These are phyloP conservation scores for Fusarium sp. DNA, from an alignment of 2,329 filamentous ascomycete species.

Conservation along the genomic window DNA sequence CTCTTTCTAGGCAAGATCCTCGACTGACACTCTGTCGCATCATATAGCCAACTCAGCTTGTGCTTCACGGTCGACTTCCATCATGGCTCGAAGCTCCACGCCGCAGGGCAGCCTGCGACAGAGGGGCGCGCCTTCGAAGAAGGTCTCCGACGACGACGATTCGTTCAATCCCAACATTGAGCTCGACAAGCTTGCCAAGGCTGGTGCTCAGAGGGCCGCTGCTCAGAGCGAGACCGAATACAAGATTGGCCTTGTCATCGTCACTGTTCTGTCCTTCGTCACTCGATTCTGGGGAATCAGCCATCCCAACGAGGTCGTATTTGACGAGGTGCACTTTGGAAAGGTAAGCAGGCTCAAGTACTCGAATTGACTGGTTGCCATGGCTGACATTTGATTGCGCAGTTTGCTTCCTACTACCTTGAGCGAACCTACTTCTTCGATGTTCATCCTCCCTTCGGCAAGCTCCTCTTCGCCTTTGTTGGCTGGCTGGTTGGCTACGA, in stretches of 20 bases:
- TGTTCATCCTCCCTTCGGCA: slow-evolving; percentile 97
- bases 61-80: slow-evolving; percentile 35
- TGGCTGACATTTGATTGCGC: slow-evolving; percentile 27
- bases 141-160: slow-evolving; percentile 53
- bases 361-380: slow-evolving; percentile 1
- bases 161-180: slow-evolving; percentile 57
- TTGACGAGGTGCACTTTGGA: slow-evolving; percentile 99
- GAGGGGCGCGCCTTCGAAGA: slow-evolving; percentile 65
- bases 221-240: slow-evolving; percentile 81
- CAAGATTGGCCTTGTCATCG: slow-evolving; percentile 78
- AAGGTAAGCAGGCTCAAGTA: slow-evolving; percentile 72
- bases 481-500: slow-evolving; percentile 98
- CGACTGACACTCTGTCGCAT: slow-evolving; percentile 34
- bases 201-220: slow-evolving; percentile 49
- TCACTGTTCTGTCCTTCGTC: slow-evolving; percentile 86
- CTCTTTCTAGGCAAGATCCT: not conserved
- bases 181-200: slow-evolving; percentile 61
- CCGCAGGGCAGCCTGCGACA: slow-evolving; percentile 70
- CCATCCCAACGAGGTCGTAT: slow-evolving; percentile 96
- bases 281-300: slow-evolving; percentile 97
- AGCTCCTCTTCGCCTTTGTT: slow-evolving; percentile 95
- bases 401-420: slow-evolving; percentile 86
- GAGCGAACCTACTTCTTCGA: slow-evolving; percentile 99
- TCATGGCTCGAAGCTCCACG: slow-evolving; percentile 61
- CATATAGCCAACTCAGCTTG: slow-evolving; percentile 23